phyloP scores from a whole-genome alignment of 2,329 filamentous ascomycete species.

The Cercospora berteroae region DNA sequence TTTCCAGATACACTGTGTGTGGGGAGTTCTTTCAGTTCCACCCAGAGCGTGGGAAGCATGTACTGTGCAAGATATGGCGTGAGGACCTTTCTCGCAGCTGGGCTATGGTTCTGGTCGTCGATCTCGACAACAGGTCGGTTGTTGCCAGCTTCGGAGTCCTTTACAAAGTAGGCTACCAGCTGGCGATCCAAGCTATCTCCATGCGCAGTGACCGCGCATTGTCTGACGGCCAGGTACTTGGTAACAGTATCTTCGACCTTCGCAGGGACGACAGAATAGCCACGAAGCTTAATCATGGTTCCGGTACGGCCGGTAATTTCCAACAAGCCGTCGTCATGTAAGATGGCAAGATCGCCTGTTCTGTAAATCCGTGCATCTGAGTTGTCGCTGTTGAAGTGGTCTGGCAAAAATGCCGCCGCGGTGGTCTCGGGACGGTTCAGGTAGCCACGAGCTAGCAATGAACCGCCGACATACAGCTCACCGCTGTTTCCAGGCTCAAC shows the following conservation, averaged over 20 bases:
- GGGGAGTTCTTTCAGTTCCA: conserved; percentile 67
- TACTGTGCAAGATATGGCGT: conserved; percentile 71
- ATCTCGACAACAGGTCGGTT: conserved; percentile 64
- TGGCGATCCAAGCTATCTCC: conserved; percentile 74
- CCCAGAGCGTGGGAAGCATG: conserved; percentile 79
- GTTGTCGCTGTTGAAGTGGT: conserved; percentile 59
- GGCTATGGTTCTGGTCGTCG: conserved; percentile 69
- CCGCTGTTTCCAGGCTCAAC: conserved; percentile 63
- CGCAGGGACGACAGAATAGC: conserved; percentile 73
- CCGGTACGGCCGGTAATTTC: conserved; percentile 76
- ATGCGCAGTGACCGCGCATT: conserved; percentile 70
- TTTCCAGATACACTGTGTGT: conserved; percentile 79
- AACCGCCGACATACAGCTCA: conserved; percentile 74
- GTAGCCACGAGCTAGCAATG: conserved; percentile 71
- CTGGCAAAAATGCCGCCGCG: conserved; percentile 65
- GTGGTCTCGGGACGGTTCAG: conserved; percentile 78
- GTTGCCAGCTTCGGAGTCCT: conserved; percentile 58
- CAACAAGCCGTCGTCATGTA: conserved; percentile 65
- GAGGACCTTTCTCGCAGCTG: conserved; percentile 63
- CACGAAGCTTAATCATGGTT: conserved; percentile 77
- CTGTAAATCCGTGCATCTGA: conserved; percentile 68
- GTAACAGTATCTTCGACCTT: conserved; percentile 73
- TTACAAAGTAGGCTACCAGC: conserved; percentile 73
- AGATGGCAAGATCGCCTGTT: conserved; percentile 68
- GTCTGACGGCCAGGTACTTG: conserved; percentile 66